A percentile compares a stretch with the other conserved stretches of the same genome.
Conservation (phyloP, 2,329 filamentous ascomycete genomes). For the Lasiodiplodia theobromae region DNA sequence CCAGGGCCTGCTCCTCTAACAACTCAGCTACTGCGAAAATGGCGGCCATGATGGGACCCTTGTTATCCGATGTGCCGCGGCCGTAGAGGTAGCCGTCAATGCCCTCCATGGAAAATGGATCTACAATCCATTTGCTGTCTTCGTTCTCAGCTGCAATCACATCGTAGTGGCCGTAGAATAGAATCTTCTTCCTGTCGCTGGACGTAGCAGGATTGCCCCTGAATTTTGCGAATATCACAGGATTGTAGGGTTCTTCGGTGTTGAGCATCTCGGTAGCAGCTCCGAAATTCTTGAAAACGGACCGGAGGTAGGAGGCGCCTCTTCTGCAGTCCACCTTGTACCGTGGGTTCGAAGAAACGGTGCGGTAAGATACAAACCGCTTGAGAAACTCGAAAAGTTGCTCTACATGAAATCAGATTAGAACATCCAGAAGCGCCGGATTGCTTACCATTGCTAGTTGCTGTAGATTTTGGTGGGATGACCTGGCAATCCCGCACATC, state of each 20-base stretch:
- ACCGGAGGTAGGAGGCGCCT: constrained; percentile 88
- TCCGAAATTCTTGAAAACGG: constrained; percentile 89
- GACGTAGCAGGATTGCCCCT: constrained; percentile 73
- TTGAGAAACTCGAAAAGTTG: constrained; percentile 70
- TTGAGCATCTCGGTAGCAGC: constrained; percentile 90
- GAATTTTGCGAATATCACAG: constrained; percentile 92
- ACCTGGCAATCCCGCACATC: constrained; percentile 68
- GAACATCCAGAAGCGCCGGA: constrained; percentile 28
- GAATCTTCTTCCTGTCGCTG: constrained; percentile 77
- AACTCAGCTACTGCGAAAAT: constrained; percentile 93
- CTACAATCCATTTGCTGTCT: constrained; percentile 80
- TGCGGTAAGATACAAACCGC: constrained; percentile 90
- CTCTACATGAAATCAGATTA: constrained; percentile 52
- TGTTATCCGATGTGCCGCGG: constrained; percentile 96
- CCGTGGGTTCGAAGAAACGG: constrained; percentile 84
- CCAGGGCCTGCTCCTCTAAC: constrained; percentile 80
- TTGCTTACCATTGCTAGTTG: constrained; percentile 63
- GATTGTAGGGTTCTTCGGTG: constrained; percentile 79
- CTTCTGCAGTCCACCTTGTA: constrained; percentile 91
- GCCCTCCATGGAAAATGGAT: constrained; percentile 89
- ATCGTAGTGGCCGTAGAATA: constrained; percentile 99
- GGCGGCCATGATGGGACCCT: constrained; percentile 92
- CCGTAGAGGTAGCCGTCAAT: constrained; percentile 94
- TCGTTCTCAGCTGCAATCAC: constrained; percentile 89
- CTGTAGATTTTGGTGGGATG: constrained; percentile 53